Evolutionary conservation across 2,329 filamentous ascomycete genomes (phyloP), one percentile per base, ranked within the genome.

Genomic region (Aspergillus sp.): DNA sequence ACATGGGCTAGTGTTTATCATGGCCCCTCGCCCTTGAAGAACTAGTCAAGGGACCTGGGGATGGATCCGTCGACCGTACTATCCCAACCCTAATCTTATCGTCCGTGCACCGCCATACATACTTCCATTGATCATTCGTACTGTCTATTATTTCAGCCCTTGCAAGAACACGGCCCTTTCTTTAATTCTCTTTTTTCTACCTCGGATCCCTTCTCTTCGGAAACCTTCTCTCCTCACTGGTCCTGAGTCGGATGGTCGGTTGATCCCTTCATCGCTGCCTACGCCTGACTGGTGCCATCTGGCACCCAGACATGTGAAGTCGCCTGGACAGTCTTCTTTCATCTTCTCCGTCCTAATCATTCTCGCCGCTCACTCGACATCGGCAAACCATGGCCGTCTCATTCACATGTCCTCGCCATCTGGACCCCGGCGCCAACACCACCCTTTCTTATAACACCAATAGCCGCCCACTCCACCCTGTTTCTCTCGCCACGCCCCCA

Each of bases 321-420:
- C 20, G 38, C 21, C 36, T 19, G 47, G 32, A 25, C 36, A n/a
- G 13, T 25, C 36, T 34, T 25, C 16, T 47, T 14, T 38, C 29
- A 20, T 29, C n/a, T 16, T 44, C n/a, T n/a, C n/a, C n/a, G n/a
- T n/a, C n/a, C n/a, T n/a, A n/a, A n/a, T n/a, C n/a, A n/a, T n/a
- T n/a, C 19, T 44, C 40, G 40, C 31, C 32, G 9, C 19, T 45
- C 17, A 16, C 20, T 19, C 19, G 23, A 47, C 9, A 6, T 41
- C 40, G 36, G 36, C 41, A 48, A 36, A 32, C 29, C 16, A 55
- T 43, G 16, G 57, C 17, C 19, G 40, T 58, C 20, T 58, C 63
- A 45, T 56, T 68, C 66, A 69, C 64, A 67, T 68, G 66, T 50
- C 57, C 57, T 57, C 58, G 49, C 52, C 52, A 57, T 51, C 47